Evolutionary conservation across 371 early-diverging fungal species (phyloP), one percentile per base, ranked within the genome.

Genomic region (Syncephalis plumigaleata): DNA sequence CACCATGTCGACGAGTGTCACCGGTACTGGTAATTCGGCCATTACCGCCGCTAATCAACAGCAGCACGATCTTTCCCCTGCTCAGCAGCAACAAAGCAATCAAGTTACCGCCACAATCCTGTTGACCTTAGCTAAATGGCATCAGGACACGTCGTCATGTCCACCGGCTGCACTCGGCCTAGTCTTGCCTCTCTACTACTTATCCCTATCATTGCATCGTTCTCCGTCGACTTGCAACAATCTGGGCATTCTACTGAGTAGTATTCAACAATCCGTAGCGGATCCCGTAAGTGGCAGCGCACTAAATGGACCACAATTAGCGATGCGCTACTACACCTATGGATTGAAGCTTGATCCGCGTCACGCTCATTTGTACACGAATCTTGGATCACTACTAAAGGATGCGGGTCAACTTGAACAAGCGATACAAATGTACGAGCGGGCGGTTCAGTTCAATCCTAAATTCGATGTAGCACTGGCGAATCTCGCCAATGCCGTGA

Each of bases 151-250:
- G 42, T 67, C 71, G 65, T 68, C 66, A 2, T 55, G 65, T 1
- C 55, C 65, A 42, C 55, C 71, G 45, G 55, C 70, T 31, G 31
- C 37, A 26, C 21, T 81, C 56, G 58, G 75, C 2, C 58, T 79
- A 17, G 68, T 87, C 9, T 57, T 90, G 36, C 77, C 84, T 1
- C 66, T 90, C 17, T 88, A 90, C 60, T 91, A 90, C 55, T 52
- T 87, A 23, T 79, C 87, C 44, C 58, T 89, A 44, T 70, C 82
- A 2, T 62, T 88, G 23, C 68, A 76, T 51, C 86, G 88, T 16
- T 82, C 84, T 22, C 87, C 93, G 8, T 84, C 86, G 16, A 86
- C 86, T 1, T 86, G 89, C 59, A 85, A 90, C 63, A 88, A 88
- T 54, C 55, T 91, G 25, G 91, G 91, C 11, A 89, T 89, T 42